These are phyloP conservation scores for Euphorbia corollata DNA, from an alignment of 441 rosid genomes.

Conservation along the genomic window DNA sequence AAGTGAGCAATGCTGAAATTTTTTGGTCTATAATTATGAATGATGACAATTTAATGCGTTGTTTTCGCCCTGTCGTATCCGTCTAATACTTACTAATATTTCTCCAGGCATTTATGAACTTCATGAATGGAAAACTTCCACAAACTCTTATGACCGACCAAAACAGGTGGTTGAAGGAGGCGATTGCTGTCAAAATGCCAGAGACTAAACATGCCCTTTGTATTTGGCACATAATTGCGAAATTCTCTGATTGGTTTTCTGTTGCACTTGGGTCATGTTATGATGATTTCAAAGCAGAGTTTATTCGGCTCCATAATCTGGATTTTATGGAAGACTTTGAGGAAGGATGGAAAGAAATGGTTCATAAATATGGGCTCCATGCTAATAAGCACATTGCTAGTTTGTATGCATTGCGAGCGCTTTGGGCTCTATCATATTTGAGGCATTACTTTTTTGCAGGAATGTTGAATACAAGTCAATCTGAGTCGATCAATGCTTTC, in stretches of 20 bases:
- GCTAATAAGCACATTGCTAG: constrained; percentile 22
- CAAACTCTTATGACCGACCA: constrained; percentile 49
- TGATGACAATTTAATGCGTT: not conserved
- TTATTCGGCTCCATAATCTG: constrained; percentile 24
- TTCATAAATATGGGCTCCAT: constrained; percentile 21
- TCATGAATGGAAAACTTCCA: constrained; percentile 56
- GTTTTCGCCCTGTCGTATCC: not conserved
- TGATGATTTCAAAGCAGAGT: constrained; percentile 53
- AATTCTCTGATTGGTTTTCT: constrained; percentile 56
- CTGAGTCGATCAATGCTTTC: constrained; percentile 19
- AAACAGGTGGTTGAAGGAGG: constrained; percentile 58
- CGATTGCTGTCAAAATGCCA: constrained; percentile 43
- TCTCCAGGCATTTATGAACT: constrained; percentile 44
- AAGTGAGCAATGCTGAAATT: not conserved
- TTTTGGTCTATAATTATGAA: not conserved
- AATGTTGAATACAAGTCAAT: constrained; percentile 15
- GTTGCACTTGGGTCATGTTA: constrained; percentile 40
- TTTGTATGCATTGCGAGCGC: constrained; percentile 19
- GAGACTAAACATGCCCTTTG: constrained; percentile 49
- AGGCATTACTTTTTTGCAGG: constrained; percentile 24
- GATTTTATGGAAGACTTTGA: constrained; percentile 24
- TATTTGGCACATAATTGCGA: constrained; percentile 48
- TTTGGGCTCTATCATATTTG: constrained; percentile 23
- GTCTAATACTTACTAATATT: constrained; percentile 11
- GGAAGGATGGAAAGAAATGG: constrained; percentile 27